Evolutionary conservation across 139 green algal species (phyloP).

Genomic region (Chlorella sorokiniana): DNA sequence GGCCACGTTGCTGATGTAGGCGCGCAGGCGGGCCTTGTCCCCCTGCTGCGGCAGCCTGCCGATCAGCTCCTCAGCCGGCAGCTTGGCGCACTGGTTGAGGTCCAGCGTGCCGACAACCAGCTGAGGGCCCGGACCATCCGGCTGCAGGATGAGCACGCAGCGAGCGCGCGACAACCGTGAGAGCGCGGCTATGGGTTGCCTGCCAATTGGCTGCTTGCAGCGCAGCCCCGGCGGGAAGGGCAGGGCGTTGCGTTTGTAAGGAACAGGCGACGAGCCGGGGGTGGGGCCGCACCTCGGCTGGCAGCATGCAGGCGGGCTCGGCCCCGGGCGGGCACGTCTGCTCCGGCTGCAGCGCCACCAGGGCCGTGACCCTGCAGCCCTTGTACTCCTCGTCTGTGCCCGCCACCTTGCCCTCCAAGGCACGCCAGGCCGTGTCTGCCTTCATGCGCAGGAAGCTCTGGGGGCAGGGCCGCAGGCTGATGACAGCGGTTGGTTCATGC

Average conservation of each 20-base stretch:
- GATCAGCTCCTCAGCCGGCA: conserved; percentile 80
- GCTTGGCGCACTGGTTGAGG: conserved; percentile 67
- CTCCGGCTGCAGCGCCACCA: conserved; percentile 54
- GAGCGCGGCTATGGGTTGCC: not conserved
- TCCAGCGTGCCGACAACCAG: conserved; percentile 77
- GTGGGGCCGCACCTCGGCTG: conserved; percentile 50
- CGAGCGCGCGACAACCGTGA: not conserved
- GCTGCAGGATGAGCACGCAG: not conserved
- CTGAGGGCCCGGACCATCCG: not conserved
- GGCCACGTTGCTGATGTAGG: conserved; percentile 86
- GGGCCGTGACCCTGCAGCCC: conserved; percentile 50
- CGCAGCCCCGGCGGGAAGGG: too few species aligned
- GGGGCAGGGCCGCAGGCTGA: not conserved
- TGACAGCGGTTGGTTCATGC: not conserved
- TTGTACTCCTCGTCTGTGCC: conserved; percentile 57
- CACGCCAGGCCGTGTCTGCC: conserved; percentile 72
- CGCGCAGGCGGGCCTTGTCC: conserved; percentile 29
- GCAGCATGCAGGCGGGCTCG: conserved; percentile 66
- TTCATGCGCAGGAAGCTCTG: conserved; percentile 81
- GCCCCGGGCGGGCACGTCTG: conserved; percentile 34
- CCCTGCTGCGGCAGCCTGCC: conserved; percentile 44
- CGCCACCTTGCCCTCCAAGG: conserved; percentile 61
- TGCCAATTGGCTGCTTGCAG: not conserved
- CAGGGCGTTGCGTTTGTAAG: too few species aligned
- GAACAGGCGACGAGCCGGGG: too few species aligned